Evolutionary conservation across 768 basidiomycete species (phyloP).

Genomic region (Lanmaoa pseudosensibilis): DNA sequence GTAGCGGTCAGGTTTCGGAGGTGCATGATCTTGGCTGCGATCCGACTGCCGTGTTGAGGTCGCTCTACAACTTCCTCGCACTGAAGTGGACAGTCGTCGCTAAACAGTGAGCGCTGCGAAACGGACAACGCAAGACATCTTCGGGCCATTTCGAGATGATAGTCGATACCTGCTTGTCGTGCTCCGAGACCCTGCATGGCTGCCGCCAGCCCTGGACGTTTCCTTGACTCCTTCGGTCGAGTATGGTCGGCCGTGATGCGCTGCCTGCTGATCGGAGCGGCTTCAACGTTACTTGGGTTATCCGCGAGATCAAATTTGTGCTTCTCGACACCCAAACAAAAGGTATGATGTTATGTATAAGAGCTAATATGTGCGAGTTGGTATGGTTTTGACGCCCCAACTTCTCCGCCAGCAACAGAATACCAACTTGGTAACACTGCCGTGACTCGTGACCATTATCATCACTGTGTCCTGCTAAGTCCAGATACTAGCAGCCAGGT

Average conservation of each 20-base stretch:
- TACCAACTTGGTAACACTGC: background rate
- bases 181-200: constrained; percentile 11
- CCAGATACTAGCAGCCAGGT: background rate
- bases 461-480: background rate
- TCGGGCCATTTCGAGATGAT: constrained; percentile 18
- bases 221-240: background rate
- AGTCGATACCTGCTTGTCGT: constrained; percentile 21
- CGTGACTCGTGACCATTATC: background rate
- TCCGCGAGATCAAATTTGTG: background rate
- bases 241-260: background rate
- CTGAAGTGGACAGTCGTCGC: background rate
- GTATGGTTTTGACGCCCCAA: background rate
- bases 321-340: background rate
- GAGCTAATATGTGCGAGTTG: background rate
- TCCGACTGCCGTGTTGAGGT: constrained; percentile 15
- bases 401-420: background rate
- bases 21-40: constrained; percentile 23
- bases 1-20: constrained; percentile 19
- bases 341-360: background rate
- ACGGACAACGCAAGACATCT: constrained; percentile 16
- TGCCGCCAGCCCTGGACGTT: background rate
- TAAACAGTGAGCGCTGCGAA: background rate
- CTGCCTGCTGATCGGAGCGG: background rate
- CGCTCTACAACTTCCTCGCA: constrained; percentile 3
- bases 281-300: background rate